A percentile compares a stretch with the other conserved stretches of the same genome.
Conservation (phyloP, 768 basidiomycete species). For the Trametes cingulata region DNA sequence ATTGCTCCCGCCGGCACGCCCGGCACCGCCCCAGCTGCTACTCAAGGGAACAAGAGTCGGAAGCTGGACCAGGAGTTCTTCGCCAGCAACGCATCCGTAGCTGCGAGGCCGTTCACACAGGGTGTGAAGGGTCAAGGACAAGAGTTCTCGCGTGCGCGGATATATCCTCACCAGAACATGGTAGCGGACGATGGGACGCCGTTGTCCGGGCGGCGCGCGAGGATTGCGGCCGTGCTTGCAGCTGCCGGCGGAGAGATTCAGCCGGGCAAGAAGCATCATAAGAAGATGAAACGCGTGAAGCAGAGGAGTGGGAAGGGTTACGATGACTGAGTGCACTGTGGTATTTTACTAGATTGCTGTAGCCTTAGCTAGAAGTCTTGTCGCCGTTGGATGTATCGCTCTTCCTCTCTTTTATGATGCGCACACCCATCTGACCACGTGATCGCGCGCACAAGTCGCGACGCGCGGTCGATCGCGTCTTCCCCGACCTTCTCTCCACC, state of each 20-base stretch:
- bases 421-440: slow-evolving; percentile 4
- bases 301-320: slow-evolving; percentile 94
- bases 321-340: slow-evolving; percentile 46
- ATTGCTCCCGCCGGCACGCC: slow-evolving; percentile 45
- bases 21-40: slow-evolving; percentile 22
- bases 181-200: slow-evolving; percentile 80
- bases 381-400: background rate
- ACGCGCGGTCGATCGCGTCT: background rate
- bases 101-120: slow-evolving; percentile 64
- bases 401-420: background rate
- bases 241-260: slow-evolving; percentile 36
- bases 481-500: too few species aligned
- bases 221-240: slow-evolving; percentile 44
- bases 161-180: slow-evolving; percentile 84
- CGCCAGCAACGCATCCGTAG: slow-evolving; percentile 49
- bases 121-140: slow-evolving; percentile 57
- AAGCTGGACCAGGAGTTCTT: slow-evolving; percentile 86
- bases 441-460: slow-evolving; percentile 1
- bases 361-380: slow-evolving; percentile 13
- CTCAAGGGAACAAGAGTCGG: slow-evolving; percentile 54
- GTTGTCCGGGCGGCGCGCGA: slow-evolving; percentile 45
- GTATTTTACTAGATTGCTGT: background rate
- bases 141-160: slow-evolving; percentile 59
- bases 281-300: slow-evolving; percentile 78
- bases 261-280: slow-evolving; percentile 80